Percentiles rank a stretch among this genome's conserved stretches.
phyloP scores from a whole-genome alignment of 345 rosid genomes.

The Murraya paniculata region DNA sequence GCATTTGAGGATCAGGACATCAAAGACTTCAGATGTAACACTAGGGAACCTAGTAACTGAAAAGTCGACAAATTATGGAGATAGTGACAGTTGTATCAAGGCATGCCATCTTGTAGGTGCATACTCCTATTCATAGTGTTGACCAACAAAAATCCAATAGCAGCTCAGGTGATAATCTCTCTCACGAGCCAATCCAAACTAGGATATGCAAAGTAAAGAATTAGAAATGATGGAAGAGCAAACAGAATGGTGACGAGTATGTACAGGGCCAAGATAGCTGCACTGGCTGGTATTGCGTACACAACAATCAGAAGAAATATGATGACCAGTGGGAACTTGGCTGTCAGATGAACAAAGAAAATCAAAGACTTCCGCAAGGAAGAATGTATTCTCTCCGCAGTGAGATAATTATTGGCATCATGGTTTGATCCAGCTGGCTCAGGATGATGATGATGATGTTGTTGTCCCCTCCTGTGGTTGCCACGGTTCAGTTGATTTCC shows the following conservation, averaged over 20 bases:
- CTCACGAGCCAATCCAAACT: slow-evolving; percentile 90
- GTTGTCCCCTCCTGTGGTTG: slow-evolving; percentile 39
- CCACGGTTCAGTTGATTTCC: slow-evolving; percentile 29
- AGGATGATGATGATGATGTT: slow-evolving; percentile 32
- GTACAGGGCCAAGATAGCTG: slow-evolving; percentile 75
- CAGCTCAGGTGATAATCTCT: slow-evolving; percentile 64
- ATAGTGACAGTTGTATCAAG: not conserved
- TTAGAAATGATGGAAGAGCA: slow-evolving; percentile 84
- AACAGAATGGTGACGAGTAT: slow-evolving; percentile 68
- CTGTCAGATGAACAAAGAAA: slow-evolving; percentile 74
- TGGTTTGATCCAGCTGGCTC: slow-evolving; percentile 32
- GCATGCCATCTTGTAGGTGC: slow-evolving; percentile 13
- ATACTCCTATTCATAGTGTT: slow-evolving; percentile 15
- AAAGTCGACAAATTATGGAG: slow-evolving; percentile 21
- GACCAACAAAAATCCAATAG: slow-evolving; percentile 2
- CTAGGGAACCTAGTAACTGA: slow-evolving; percentile 6
- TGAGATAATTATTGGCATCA: slow-evolving; percentile 25
- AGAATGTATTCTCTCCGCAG: slow-evolving; percentile 41
- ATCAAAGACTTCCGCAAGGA: slow-evolving; percentile 62
- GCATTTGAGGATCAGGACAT: not conserved
- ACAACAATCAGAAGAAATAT: slow-evolving; percentile 73
- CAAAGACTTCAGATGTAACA: not conserved
- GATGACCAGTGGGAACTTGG: slow-evolving; percentile 89
- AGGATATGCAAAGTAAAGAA: slow-evolving; percentile 83
- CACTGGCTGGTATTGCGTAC: slow-evolving; percentile 88